Evolutionary conservation across 2,329 filamentous ascomycete genomes (phyloP).

Genomic region (Chaetomiaceae sp.): DNA sequence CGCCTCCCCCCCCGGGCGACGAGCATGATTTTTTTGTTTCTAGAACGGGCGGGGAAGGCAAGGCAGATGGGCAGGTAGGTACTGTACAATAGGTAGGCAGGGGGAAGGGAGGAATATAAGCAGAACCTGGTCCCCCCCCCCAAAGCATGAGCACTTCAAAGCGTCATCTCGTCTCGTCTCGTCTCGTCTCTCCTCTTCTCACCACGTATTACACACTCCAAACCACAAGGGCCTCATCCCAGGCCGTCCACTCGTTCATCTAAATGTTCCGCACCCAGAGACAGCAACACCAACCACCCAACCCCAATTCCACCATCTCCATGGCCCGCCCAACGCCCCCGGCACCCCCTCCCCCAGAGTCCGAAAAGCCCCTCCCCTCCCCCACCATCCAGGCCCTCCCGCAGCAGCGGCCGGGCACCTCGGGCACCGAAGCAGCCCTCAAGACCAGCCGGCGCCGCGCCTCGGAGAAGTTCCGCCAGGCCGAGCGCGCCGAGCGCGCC

Average conservation of each 20-base stretch:
- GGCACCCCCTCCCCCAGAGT: background rate
- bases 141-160: too few relatives aligned
- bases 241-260: background rate
- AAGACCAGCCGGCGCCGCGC: slow-evolving; percentile 37
- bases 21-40: background rate
- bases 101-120: background rate
- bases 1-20: background rate
- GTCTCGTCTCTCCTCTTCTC: background rate
- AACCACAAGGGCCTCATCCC: background rate
- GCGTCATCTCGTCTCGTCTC: too few relatives aligned
- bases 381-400: background rate
- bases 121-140: background rate
- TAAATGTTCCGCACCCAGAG: slow-evolving; percentile 6
- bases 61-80: background rate
- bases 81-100: too few relatives aligned
- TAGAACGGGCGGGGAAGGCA: background rate
- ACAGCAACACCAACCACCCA: background rate
- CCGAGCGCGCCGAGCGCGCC: slow-evolving; percentile 38
- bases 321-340: slow-evolving; percentile 1
- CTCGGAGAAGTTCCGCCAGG: slow-evolving; percentile 36
- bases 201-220: background rate
- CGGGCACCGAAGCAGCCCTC: slow-evolving; percentile 41
- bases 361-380: slow-evolving; percentile 13
- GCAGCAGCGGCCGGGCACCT: slow-evolving; percentile 40
- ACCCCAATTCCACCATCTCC: background rate